These are phyloP conservation scores for Quercus phellos DNA, from an alignment of 331 rosid species.

Conservation along the genomic window DNA sequence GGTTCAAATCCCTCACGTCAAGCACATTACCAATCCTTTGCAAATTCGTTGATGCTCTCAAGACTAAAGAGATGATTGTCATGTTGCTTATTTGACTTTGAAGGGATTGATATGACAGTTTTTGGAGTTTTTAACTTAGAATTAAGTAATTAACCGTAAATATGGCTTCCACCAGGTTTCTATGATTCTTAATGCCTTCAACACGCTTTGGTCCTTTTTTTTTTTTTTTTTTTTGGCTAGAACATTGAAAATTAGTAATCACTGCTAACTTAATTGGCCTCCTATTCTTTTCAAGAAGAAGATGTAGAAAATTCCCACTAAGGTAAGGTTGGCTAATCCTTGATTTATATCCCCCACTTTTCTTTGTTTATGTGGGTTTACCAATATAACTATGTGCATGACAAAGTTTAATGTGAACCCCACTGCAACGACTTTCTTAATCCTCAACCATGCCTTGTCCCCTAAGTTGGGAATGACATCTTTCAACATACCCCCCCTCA, in stretches of 20 bases:
- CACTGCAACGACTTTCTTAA: conserved; percentile 31
- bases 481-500: conserved; percentile 41
- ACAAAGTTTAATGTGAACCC: conserved; percentile 35
- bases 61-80: neutral
- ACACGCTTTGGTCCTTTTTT: too few species aligned
- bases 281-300: neutral
- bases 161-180: too few species aligned
- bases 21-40: neutral
- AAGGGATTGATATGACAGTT: too few species aligned
- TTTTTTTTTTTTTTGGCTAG: too few species aligned
- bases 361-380: conserved; percentile 4
- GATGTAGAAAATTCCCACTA: neutral
- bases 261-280: neutral
- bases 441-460: conserved; percentile 55
- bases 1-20: neutral
- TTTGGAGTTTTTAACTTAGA: too few species aligned
- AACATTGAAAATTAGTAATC: neutral
- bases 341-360: conserved; percentile 5
- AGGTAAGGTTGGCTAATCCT: neutral
- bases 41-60: neutral
- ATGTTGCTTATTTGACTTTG: neutral
- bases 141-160: too few species aligned
- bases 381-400: conserved; percentile 18
- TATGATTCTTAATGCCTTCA: too few species aligned
- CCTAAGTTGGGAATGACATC: conserved; percentile 44